Conservation (phyloP, 2,329 filamentous ascomycete species). For the Fonsecaea monophora region DNA sequence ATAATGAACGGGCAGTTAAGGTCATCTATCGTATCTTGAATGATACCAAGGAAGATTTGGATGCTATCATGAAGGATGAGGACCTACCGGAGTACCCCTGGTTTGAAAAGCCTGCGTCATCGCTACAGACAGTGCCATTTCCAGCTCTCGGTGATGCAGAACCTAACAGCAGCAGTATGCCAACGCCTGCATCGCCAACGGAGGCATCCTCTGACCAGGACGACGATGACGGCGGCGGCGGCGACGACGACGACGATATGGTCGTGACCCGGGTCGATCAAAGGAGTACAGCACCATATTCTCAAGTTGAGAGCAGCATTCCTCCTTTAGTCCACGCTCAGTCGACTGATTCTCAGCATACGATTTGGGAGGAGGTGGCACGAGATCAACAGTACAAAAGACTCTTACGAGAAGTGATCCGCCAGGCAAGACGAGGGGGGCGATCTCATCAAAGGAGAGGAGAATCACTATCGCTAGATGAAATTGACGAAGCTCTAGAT, state of each 20-base stretch:
- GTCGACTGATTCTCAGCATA: background rate
- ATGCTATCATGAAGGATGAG: constrained; percentile 29
- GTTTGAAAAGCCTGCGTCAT: constrained; percentile 24
- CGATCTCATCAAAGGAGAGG: background rate
- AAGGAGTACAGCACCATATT: constrained; percentile 11
- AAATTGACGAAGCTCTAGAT: constrained; percentile 25
- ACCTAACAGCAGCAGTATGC: constrained; percentile 8
- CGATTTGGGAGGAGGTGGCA: constrained; percentile 16
- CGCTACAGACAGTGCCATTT: constrained; percentile 16
- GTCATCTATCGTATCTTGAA: constrained; percentile 33
- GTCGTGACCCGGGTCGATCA: constrained; percentile 7
- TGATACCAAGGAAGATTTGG: constrained; percentile 18
- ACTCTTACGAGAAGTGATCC: constrained; percentile 23
- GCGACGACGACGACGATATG: constrained; percentile 1
- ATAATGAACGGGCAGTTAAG: constrained; percentile 20
- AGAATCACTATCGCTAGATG: constrained; percentile 26
- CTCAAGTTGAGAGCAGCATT: constrained; percentile 7
- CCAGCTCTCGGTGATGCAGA: constrained; percentile 5
- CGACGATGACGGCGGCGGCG: background rate
- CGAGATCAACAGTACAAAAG: constrained; percentile 18
- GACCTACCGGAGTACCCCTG: constrained; percentile 25
- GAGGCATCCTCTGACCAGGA: background rate
- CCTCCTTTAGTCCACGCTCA: constrained; percentile 4
- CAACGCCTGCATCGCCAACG: constrained; percentile 7
- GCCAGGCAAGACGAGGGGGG: constrained; percentile 18